Conservation (phyloP, 768 basidiomycete genomes). For the Leccinum boreale region DNA sequence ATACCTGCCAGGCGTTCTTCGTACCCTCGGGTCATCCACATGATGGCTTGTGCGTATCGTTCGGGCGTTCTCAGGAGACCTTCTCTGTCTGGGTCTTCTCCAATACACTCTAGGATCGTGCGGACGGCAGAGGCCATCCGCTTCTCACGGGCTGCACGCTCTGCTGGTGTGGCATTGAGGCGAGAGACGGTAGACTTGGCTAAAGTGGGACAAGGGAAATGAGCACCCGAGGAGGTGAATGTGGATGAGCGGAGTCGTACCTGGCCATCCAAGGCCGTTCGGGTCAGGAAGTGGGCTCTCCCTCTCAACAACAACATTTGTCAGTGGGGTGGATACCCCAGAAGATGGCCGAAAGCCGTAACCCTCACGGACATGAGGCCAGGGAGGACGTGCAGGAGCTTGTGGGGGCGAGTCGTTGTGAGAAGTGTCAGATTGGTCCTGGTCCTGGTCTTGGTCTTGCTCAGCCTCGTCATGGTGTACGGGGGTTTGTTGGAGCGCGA, state of each 20-base stretch:
- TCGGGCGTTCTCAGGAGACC: constrained; percentile 91
- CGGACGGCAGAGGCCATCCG: constrained; percentile 83
- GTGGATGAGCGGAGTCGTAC: constrained; percentile 38
- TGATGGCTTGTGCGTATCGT: constrained; percentile 91
- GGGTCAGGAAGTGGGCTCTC: constrained; percentile 42
- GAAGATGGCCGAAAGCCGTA: constrained; percentile 79
- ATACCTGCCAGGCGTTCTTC: constrained; percentile 89
- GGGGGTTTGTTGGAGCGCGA: constrained; percentile 33
- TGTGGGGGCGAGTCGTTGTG: constrained; percentile 14
- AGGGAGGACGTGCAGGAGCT: constrained; percentile 16
- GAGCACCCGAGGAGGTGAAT: constrained; percentile 9
- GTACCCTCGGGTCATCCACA: constrained; percentile 99
- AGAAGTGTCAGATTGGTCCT: neutral
- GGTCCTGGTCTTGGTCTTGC: neutral
- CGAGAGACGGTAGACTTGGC: constrained; percentile 90
- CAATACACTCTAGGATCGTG: constrained; percentile 93
- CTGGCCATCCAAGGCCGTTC: constrained; percentile 92
- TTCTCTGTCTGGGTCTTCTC: constrained; percentile 96
- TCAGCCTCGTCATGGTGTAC: constrained; percentile 2
- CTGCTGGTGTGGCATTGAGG: constrained; percentile 73
- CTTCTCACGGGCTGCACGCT: constrained; percentile 68
- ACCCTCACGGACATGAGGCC: constrained; percentile 58
- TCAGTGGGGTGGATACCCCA: constrained; percentile 60
- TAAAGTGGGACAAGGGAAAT: constrained; percentile 26
- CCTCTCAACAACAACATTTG: constrained; percentile 23